phyloP scores from a whole-genome alignment of 2,329 filamentous ascomycete genomes.

The Sporothrix humicola region DNA sequence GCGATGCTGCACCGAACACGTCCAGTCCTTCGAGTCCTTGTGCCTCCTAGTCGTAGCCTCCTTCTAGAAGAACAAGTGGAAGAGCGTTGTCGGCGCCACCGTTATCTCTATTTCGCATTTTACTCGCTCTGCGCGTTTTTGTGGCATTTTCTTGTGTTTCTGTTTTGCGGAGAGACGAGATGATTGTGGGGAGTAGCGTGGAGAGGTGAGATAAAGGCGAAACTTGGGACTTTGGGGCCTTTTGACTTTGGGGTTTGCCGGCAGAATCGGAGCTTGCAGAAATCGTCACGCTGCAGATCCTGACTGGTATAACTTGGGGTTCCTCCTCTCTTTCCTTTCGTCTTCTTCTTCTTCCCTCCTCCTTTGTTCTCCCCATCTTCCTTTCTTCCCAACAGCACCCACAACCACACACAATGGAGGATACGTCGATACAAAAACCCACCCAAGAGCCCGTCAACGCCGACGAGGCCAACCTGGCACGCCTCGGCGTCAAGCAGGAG shows the following conservation, averaged over 20 bases:
- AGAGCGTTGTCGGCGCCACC: background rate
- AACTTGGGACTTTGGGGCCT: no score
- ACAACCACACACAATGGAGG: conserved; percentile 22
- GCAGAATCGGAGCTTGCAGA: no score
- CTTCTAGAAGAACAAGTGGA: background rate
- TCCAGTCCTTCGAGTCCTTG: no score
- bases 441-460: conserved; percentile 25
- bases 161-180: background rate
- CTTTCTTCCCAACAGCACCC: no score
- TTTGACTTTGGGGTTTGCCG: background rate
- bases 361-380: background rate
- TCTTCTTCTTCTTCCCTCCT: background rate
- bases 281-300: background rate
- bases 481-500: conserved; percentile 56
- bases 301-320: background rate
- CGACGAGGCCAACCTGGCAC: conserved; percentile 51
- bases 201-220: background rate
- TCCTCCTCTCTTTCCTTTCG: background rate
- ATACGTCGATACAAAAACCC: conserved; percentile 13
- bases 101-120: background rate
- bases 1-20: background rate
- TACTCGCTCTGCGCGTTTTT: no score
- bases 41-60: background rate
- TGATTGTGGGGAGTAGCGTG: background rate
- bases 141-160: no score